Conservation (phyloP, 768 basidiomycete species). For the Cystofilobasidium ferigula region DNA sequence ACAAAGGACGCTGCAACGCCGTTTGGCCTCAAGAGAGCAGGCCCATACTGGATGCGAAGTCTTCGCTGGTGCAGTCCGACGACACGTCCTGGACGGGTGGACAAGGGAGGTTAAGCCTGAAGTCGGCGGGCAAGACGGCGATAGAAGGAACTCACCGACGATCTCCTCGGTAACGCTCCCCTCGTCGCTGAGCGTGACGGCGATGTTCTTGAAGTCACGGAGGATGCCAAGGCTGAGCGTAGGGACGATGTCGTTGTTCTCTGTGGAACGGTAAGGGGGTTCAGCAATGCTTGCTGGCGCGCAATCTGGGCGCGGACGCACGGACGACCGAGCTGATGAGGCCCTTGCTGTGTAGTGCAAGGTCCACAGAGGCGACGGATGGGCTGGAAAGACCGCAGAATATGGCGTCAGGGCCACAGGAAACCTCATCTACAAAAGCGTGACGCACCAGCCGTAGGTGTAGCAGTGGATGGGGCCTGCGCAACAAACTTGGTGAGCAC, state of each 20-base stretch:
- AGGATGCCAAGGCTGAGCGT: slow-evolving; percentile 26
- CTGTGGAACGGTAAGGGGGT: too few relatives aligned
- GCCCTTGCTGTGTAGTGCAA: slow-evolving; percentile 35
- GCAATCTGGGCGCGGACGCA: too few relatives aligned
- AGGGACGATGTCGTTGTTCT: slow-evolving; percentile 25
- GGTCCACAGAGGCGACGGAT: slow-evolving; percentile 38
- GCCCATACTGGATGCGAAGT: slow-evolving; percentile 24
- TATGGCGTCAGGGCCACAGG: too few relatives aligned
- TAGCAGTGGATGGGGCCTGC: slow-evolving; percentile 35
- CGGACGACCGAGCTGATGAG: slow-evolving; percentile 37
- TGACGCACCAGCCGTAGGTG: slow-evolving; percentile 28
- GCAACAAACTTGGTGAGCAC: background rate
- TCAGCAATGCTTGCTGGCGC: too few relatives aligned
- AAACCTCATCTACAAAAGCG: too few relatives aligned
- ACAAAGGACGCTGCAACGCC: background rate
- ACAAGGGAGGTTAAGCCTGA: background rate
- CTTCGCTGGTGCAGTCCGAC: slow-evolving; percentile 35
- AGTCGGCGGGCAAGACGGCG: background rate
- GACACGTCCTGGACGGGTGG: slow-evolving; percentile 24
- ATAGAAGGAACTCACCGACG: slow-evolving; percentile 32
- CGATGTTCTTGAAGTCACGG: slow-evolving; percentile 39
- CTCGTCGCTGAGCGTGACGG: slow-evolving; percentile 38
- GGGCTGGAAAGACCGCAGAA: slow-evolving; percentile 30
- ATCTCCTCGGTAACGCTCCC: slow-evolving; percentile 39
- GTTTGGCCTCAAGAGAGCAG: background rate